These are phyloP conservation scores for Xylariaceae sp. DNA, from an alignment of 2,329 filamentous ascomycete species.

Conservation along the genomic window DNA sequence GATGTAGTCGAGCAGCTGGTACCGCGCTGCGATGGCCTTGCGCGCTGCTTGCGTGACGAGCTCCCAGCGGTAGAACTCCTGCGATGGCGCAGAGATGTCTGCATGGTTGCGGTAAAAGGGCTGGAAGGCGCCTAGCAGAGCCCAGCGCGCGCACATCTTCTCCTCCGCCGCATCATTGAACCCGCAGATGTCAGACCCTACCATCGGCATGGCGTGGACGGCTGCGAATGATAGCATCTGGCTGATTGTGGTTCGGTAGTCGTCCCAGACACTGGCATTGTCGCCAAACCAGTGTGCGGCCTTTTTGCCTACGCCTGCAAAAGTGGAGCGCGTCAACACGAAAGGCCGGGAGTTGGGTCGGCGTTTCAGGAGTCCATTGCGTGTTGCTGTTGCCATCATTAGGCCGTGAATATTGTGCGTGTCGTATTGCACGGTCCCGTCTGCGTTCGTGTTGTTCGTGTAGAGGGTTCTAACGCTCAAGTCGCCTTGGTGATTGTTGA, in stretches of 20 bases:
- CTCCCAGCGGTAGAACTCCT: constrained; percentile 59
- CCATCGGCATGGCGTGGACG: constrained; percentile 51
- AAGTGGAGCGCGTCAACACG: constrained; percentile 60
- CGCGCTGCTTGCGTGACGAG: constrained; percentile 58
- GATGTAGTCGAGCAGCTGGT: constrained; percentile 73
- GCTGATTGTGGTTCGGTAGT: constrained; percentile 44
- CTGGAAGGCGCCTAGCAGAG: constrained; percentile 59
- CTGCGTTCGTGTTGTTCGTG: constrained; percentile 54
- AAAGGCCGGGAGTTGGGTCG: constrained; percentile 52
- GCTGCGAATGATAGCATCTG: constrained; percentile 44
- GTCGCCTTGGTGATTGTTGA: constrained; percentile 44
- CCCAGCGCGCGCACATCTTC: constrained; percentile 63
- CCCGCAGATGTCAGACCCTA: constrained; percentile 58
- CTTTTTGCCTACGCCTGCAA: constrained; percentile 54
- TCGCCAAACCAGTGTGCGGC: constrained; percentile 43
- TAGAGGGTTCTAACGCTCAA: constrained; percentile 45
- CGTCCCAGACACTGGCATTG: constrained; percentile 43
- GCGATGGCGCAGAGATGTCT: constrained; percentile 41
- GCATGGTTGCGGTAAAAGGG: constrained; percentile 68
- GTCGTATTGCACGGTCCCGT: constrained; percentile 57
- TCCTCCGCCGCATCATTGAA: constrained; percentile 55
- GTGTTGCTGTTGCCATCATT: constrained; percentile 56
- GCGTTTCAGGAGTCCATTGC: constrained; percentile 50
- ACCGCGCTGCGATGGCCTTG: constrained; percentile 66
- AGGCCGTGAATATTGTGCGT: constrained; percentile 62